These are phyloP conservation scores for Fusarium praegraminearum DNA, from an alignment of 2,329 filamentous ascomycete genomes.

Conservation along the genomic window DNA sequence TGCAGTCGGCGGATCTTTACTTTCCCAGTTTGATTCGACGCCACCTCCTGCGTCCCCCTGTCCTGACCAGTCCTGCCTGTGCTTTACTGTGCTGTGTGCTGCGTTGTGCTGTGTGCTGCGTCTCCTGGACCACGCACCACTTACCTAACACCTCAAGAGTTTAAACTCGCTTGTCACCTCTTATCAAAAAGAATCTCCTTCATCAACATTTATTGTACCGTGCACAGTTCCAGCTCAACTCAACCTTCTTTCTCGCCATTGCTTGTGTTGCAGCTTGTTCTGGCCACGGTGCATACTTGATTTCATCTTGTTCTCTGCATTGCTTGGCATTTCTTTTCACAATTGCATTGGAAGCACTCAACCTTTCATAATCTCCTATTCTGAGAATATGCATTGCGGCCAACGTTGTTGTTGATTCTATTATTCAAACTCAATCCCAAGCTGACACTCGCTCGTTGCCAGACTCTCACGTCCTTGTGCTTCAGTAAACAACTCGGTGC, in stretches of 20 bases:
- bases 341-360: conserved; percentile 12
- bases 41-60: conserved; percentile 49
- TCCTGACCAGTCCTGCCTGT: neutral
- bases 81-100: no score
- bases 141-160: conserved; percentile 29
- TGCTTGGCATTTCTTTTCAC: conserved; percentile 13
- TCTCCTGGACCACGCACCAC: conserved; percentile 42
- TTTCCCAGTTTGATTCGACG: conserved; percentile 46
- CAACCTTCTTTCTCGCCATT: conserved; percentile 16
- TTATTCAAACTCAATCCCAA: conserved; percentile 15
- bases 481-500: conserved; percentile 6
- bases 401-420: conserved; percentile 21
- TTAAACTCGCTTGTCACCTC: conserved; percentile 36
- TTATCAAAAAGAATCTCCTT: conserved; percentile 37
- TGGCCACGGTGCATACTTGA: conserved; percentile 21
- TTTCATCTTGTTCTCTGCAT: conserved; percentile 1
- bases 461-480: conserved; percentile 9
- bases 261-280: conserved; percentile 27
- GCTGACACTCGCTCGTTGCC: conserved; percentile 30
- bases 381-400: conserved; percentile 29
- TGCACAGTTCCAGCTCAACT: conserved; percentile 24
- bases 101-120: neutral
- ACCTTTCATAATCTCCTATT: conserved; percentile 24
- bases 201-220: conserved; percentile 36
- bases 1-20: conserved; percentile 47